Base-by-base conservation (phyloP, 2,329 filamentous ascomycete species). In the Neobulgaria alba region DNA sequence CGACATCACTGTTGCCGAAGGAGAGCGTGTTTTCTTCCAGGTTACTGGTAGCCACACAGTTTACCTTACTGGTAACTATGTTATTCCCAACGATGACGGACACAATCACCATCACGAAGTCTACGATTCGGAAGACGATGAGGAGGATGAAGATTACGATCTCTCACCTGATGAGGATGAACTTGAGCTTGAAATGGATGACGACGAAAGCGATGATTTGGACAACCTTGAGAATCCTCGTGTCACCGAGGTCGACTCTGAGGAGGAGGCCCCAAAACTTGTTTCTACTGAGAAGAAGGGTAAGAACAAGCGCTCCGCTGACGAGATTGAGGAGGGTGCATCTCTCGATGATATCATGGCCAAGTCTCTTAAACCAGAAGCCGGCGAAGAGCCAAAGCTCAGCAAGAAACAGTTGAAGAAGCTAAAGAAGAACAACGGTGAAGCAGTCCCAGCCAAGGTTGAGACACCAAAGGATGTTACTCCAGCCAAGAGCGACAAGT, bases 401-500 rank as follows among this genome's bases (percentile, higher is more conserved):
- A 89, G 80, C 75, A 95, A 95, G 77, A 95, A 95, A 73, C 86
- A 96, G 66, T 76, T 84, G 58, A 96, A 98, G 82, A 95, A 95
- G 75, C 75, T 90, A 51, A 94, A 94, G 80, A 95, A 95, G 75
- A 96, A 96, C 74, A 86, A 94, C 63, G 92, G 90, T 53, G 84
- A 95, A 62, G 81, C 92, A 45, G 77, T 83, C 45, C 67, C 73
- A 38, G 67, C 69, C 33, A 75, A 81, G 55, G 62, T 67, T 33
- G 67, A 74, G 50, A 67, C 74, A 53, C 67, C 74, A 52, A 79
- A 80, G 63, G 68, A 76, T 46, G 71, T 73, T 41, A 67, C 68
- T 10, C 12, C 23, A 7, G 52, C 61, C 47, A 77, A 77, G 49
- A 52, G 56, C 12, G 52, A 62, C 46, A 78, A 78, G 51, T 52